These are phyloP conservation scores for Ulota crispa DNA, from an alignment of 225 moss, liverwort and hornwort species.

Conservation along the genomic window DNA sequence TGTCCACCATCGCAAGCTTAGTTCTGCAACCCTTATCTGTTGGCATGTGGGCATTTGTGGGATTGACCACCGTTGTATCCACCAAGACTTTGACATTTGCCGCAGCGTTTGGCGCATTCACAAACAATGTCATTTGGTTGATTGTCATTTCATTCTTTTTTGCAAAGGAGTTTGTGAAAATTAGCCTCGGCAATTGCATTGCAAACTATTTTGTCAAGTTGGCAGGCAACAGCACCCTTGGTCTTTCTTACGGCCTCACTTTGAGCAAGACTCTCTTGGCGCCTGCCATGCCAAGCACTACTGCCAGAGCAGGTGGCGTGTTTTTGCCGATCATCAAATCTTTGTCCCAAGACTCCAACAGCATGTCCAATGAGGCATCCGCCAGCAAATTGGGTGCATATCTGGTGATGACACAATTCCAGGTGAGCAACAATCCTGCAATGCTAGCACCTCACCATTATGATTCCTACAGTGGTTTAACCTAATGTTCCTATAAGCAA, in stretches of 20 bases:
- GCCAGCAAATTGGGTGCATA: conserved; percentile 82
- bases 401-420: conserved; percentile 87
- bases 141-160: conserved; percentile 99
- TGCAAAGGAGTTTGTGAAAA: conserved; percentile 94
- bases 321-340: conserved; percentile 92
- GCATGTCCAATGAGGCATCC: conserved; percentile 72
- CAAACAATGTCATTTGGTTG: conserved; percentile 93
- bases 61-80: conserved; percentile 78
- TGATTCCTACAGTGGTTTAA: background rate
- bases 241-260: conserved; percentile 83
- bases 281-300: conserved; percentile 99
- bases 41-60: conserved; percentile 92
- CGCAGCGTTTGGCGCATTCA: conserved; percentile 86
- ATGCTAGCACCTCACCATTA: background rate
- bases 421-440: conserved; percentile 44
- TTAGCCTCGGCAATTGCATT: conserved; percentile 62
- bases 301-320: conserved; percentile 92
- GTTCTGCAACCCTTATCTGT: conserved; percentile 87
- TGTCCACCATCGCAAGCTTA: conserved; percentile 86
- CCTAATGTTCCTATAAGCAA: background rate
- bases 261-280: conserved; percentile 86
- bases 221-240: conserved; percentile 87
- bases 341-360: conserved; percentile 67
- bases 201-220: conserved; percentile 70
- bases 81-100: conserved; percentile 80